Evolutionary conservation across 495 filamentous ascomycete species (phyloP), one percentile per base, ranked within the genome.

Genomic region (Usnea hakonensis): DNA sequence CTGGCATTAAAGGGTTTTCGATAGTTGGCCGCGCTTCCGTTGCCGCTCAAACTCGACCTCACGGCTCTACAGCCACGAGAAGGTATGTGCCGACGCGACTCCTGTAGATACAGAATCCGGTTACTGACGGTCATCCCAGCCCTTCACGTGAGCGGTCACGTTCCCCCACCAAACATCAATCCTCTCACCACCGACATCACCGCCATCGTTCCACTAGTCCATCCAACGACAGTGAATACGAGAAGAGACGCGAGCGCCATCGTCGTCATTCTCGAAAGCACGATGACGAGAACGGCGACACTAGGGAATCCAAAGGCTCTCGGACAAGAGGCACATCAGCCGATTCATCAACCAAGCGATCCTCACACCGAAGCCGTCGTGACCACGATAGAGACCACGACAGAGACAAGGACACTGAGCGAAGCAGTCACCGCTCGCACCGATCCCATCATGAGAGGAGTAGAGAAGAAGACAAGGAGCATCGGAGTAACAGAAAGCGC

Each of bases 171-270:
- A 72, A 65, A 57, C 70, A 85, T 38, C 81, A 80, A 65, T 80
- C 82, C 17, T 77, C 83, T 30, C 74, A 73, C 43, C 79, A 76
- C 63, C 80, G 79, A 55, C 74, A 73, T 46, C 79, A 84, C 70
- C 83, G 82, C n/a, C 78, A 84, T 65, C 83, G 79, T 16, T 87
- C 85, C 5, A 68, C 74, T 10, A 84, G 78, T 32, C 67, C 69
- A 16, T 74, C 80, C 0, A 74, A 78, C 16, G 75, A 75, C 35
- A 76, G 75, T 19, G 78, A 78, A 32, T 79, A 82, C 33, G 81
- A 84, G 36, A 70, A 73, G 53, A 68, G 74, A 37, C 75, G 75
- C 16, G 81, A 82, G 37, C 73, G 74, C 58, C 73, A 74, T 9
- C 68, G 72, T 57, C 74, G 77, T 65, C 70, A 75, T 64, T 71